These are phyloP conservation scores for Aspergillus intermedius DNA, from an alignment of 2,329 filamentous ascomycete species.

Conservation along the genomic window DNA sequence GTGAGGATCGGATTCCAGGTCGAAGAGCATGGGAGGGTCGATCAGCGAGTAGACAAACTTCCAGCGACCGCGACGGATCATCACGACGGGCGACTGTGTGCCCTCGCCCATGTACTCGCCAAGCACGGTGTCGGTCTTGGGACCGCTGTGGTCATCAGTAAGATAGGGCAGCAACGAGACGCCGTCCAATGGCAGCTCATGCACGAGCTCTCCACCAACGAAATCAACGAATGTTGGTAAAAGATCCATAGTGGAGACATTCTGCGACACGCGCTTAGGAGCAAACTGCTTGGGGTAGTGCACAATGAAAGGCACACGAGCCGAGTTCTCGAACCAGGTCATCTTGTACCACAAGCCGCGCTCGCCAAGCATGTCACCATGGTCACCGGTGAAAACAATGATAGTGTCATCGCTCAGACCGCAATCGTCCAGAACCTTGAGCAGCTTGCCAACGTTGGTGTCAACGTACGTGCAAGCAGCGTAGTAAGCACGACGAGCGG, in stretches of 20 bases:
- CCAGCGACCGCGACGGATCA: constrained; percentile 85
- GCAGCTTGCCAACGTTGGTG: constrained; percentile 78
- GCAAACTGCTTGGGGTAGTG: constrained; percentile 70
- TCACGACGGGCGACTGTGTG: constrained; percentile 80
- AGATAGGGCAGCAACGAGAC: constrained; percentile 74
- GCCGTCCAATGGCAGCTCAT: constrained; percentile 77
- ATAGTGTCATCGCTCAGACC: constrained; percentile 79
- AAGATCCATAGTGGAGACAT: constrained; percentile 86
- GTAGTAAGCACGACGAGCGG: constrained; percentile 82
- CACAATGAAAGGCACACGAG: constrained; percentile 80
- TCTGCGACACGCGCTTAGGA: constrained; percentile 70
- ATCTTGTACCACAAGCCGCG: constrained; percentile 93
- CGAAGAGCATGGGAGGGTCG: constrained; percentile 78
- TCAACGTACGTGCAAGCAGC: constrained; percentile 91
- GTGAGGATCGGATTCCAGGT: constrained; percentile 66
- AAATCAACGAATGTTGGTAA: constrained; percentile 83
- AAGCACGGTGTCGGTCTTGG: constrained; percentile 72
- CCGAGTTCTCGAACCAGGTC: constrained; percentile 90
- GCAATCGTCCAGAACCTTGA: constrained; percentile 71
- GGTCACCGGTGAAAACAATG: constrained; percentile 85
- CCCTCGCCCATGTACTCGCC: constrained; percentile 95
- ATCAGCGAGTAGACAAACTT: constrained; percentile 84
- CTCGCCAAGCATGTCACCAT: constrained; percentile 94
- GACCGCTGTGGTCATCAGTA: constrained; percentile 43
- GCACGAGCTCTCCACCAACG: constrained; percentile 62